Evolutionary conservation across 2,329 filamentous ascomycete species (phyloP), one percentile per base, ranked within the genome.

Genomic region (Penicillium nordicum): DNA sequence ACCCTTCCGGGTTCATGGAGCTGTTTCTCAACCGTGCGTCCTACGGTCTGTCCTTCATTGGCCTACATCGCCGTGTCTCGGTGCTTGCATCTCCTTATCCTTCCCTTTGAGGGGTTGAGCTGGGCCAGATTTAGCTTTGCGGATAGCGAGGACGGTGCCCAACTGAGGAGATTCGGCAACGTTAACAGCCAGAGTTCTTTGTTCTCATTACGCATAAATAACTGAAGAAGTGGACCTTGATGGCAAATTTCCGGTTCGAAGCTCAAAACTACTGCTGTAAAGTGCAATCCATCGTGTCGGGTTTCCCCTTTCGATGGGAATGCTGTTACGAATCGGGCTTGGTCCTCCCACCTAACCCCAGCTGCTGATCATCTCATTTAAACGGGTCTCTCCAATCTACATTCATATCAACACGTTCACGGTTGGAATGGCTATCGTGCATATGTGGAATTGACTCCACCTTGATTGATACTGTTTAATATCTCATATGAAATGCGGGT

Each of bases 141-240:
- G 10, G 14, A 34, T n/a, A 23, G 32, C 23, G 9, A 37, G 21
- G 47, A 55, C 34, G 21, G 41, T 46, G 27, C 34, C 34, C 36
- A 34, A 51, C 18, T 23, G 40, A 36, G 18, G 25, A 46, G 41
- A 40, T 23, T 9, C 30, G 2, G 21, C 27, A 29, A 36, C 7
- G 5, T 10, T 14, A 18, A 30, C 21, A 18, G 36, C 21, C 11
- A 53, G 46, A n/a, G 32, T 38, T 29, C 16, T 21, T 34, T 12
- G 18, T 50, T 60, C 32, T 38, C 16, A 30, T 37, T 44, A 29
- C 44, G 25, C 42, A 37, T 16, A 7, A 41, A 10, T 8, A 16
- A 36, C 34, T 29, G 30, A 37, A 25, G n/a, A 47, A 42, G 60
- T 56, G 60, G 55, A 59, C 29, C 50, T 47, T 21, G 7, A 12